A percentile compares a stretch with the other conserved stretches of the same genome.
phyloP scores from a whole-genome alignment of 306 rosid genomes.

The Trifolium subterraneum region DNA sequence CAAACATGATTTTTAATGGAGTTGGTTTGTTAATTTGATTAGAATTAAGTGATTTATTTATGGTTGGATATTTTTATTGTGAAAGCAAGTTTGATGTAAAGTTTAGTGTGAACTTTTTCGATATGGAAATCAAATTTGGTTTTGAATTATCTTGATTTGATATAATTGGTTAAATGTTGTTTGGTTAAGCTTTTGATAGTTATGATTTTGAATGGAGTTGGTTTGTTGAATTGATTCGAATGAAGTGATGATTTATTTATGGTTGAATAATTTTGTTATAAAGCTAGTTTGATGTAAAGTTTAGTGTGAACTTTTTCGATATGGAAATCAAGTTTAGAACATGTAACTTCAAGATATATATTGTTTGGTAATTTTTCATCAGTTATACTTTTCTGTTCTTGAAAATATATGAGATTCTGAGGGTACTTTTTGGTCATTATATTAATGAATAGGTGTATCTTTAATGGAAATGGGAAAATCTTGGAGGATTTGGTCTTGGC shows the following conservation, averaged over 20 bases:
- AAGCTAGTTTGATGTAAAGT: background rate
- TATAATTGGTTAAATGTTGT: no score
- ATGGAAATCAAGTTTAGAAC: no score
- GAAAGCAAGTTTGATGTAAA: background rate
- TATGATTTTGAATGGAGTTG: background rate
- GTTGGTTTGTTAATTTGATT: background rate
- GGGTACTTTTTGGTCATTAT: conserved; percentile 1
- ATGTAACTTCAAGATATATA: no score
- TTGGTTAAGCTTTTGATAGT: no score
- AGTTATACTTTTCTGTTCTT: conserved; percentile 3
- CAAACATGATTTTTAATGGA: background rate
- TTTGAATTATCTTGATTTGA: no score
- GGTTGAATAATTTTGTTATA: background rate
- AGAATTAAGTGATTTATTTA: background rate
- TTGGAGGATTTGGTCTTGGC: conserved; percentile 93
- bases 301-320: background rate
- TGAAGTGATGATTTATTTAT: background rate
- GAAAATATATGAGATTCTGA: background rate
- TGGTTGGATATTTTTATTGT: background rate
- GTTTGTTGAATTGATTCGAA: background rate
- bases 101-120: background rate
- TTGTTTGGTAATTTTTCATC: background rate
- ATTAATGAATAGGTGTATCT: conserved; percentile 71
- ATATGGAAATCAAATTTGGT: background rate
- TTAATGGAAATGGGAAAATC: conserved; percentile 89